Base-by-base conservation (phyloP, 768 basidiomycete genomes). In the Neoboletus brunneissimus region DNA sequence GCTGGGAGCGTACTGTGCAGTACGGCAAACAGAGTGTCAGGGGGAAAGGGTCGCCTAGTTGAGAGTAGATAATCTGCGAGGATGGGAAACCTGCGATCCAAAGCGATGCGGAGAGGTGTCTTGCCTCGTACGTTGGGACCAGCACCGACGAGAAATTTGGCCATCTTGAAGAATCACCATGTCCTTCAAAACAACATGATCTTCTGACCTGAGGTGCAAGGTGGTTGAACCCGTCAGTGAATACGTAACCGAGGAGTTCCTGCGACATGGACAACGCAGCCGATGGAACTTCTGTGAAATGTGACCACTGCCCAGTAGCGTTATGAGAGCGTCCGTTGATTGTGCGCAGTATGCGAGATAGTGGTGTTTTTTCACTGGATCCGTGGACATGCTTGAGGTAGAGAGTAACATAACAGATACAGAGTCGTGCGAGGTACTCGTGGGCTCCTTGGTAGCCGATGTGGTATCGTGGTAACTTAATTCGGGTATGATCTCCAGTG, bases 51-150 rank as follows among this genome's bases (percentile, higher is more conserved):
- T 11, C 3, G 13, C 10, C 22, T 15, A 23, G 20, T 35, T 3
- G 47, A 48, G 18, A 55, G 56, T 3, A 57, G 22, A 27, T 48
- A 34, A 5, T 49, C 32, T 6, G 29, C 42, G 1, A 58, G 20
- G 41, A 35, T 12, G 23, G 31, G 8, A 42, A 15, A 18, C 2
- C 1, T 18, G n/a, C 16, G 45, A n/a, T 48, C n/a, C 41, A 62
- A 41, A 0, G 59, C 60, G 8, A 53, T 12, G 1, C 63, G 34
- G 18, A 66, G 38, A 9, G 60, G 31, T 15, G 64, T 56, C 12
- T 42, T 44, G 3, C 56, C 53, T 1, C 5, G 38, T 40, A 11
- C 18, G 32, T 31, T 29, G 3, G 5, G 59, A 1, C 60, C 64
- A 29, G 29, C 51, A 1, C 8, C 50, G 2, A 59, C n/a, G 3